Base-by-base conservation (phyloP, 805 yeast species). In the Alloascoidea africana region DNA sequence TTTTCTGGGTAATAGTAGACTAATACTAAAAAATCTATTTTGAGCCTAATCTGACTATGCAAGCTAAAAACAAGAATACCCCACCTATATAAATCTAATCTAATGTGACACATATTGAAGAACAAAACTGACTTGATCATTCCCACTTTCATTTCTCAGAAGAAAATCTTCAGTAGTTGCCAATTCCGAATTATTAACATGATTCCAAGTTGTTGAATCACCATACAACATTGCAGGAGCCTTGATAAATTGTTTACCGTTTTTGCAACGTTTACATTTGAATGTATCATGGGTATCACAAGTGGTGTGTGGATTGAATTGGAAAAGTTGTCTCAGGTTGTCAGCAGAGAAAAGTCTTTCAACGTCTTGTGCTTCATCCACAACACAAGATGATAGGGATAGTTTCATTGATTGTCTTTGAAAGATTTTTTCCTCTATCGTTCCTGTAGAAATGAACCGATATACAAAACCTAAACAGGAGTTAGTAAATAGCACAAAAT, bases 171-270 rank as follows among this genome's bases (percentile, higher is more conserved):
- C 82, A 15, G 87, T 82, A 19, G 60, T 58, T 17, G 55, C 60
- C 50, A 91, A 61, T 2, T 69, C 73, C 3, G 62, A 68, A 42
- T 69, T 82, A 42, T 76, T 70, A 40, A 83, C 65, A 59, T 91
- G 98, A 54, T 91, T 89, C 98, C 98, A 89, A 0, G 96, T 77
- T 0, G 96, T 91, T 0, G 97, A 83, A 57, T 91, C 98, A 44
- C 98, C 98, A 53, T 91, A 91, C 23, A 91, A 60, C 95, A 91
- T 87, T 0, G 94, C 93, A 0, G 76, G 72, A 0, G 96, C 69
- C 45, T 70, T 76, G 3, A 63, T 49, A 18, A 58, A 43, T 58
- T 91, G 98, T 35, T 62, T 62, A 0, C 76, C 81, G 11, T 58
- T 54, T 16, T 57, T 56, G 54, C 98, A 91, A 44, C 97, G 63